Conservation (phyloP, 2,329 filamentous ascomycete species). For the Pleoardoris graminearum region DNA sequence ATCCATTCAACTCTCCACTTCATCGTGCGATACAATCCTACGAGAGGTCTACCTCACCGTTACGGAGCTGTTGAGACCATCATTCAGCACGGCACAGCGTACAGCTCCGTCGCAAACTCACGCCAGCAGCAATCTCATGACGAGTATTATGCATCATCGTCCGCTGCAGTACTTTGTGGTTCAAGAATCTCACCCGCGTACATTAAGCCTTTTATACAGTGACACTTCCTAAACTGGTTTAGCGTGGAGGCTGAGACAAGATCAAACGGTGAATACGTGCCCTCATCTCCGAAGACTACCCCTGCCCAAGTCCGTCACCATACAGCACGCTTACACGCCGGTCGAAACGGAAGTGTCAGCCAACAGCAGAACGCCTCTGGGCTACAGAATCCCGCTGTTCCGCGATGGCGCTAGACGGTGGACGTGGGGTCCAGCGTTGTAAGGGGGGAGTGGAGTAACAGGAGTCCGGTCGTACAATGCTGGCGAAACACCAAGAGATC, state of each 20-base stretch:
- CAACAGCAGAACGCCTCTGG: too few relatives aligned
- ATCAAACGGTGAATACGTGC: neutral
- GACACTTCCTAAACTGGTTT: neutral
- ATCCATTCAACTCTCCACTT: neutral
- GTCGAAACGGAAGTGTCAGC: neutral
- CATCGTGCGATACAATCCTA: neutral
- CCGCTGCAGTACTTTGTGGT: neutral
- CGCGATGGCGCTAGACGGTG: neutral
- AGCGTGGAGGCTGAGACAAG: neutral
- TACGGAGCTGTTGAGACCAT: too few relatives aligned
- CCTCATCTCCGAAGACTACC: neutral
- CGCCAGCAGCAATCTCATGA: neutral
- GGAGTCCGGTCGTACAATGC: neutral
- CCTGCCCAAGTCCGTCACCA: conserved; percentile 3
- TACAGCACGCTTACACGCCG: neutral
- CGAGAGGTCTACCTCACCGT: too few relatives aligned
- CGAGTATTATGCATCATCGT: neutral
- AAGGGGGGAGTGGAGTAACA: too few relatives aligned
- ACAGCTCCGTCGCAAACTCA: neutral
- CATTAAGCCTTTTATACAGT: neutral
- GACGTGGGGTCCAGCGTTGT: too few relatives aligned
- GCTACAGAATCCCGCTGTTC: neutral
- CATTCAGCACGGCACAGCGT: neutral
- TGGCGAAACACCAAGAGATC: neutral
- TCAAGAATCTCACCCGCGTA: neutral